Evolutionary conservation across 2,329 filamentous ascomycete species (phyloP), one percentile per base, ranked within the genome.

Genomic region (Aspergillus luchuensis): DNA sequence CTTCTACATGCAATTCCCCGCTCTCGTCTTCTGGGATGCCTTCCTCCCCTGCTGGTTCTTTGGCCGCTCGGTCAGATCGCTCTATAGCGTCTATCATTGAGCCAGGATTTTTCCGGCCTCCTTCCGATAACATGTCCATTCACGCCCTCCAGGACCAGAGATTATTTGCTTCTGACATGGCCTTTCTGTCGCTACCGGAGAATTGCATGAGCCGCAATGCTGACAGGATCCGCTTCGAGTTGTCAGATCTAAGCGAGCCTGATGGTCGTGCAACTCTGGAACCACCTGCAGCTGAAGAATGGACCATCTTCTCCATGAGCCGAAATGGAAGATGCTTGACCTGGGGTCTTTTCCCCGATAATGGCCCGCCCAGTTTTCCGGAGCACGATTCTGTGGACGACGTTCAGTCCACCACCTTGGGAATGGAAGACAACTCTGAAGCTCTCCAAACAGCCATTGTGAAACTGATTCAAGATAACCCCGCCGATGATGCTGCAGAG

Each of bases 301-400:
- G 92, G 92, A 85, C 90, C 4, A 88, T 95, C 6, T 79, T 96
- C 8, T 94, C 93, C 69, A 86, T 96, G 58, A 90, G 90, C 0
- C 78, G 86, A 0, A 87, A 92, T 73, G 91, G 91, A 33, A 87
- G 86, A 69, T 82, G 82, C 55, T 79, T 96, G 43, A 89, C 87
- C 83, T 39, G 91, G 90, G 74, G 91, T 87, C 63, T 75, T 6
- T 72, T 75, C 62, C 83, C 84, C 1, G 86, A 89, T 62, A 85
- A 89, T 62, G 85, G 88, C 49, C 85, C 90, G 39, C 76, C 81
- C 2, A 88, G 89, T 30, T 83, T 87, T 36, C 87, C 79, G 39
- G 75, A 91, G 15, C 84, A 85, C 49, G 82, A 82, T 49, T 88
- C 84, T 11, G 74, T 73, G 2, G 76, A 80, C 43, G 75, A 76